phyloP scores from a whole-genome alignment of 257 asterid genomes.

The Solanum medicagineum region DNA sequence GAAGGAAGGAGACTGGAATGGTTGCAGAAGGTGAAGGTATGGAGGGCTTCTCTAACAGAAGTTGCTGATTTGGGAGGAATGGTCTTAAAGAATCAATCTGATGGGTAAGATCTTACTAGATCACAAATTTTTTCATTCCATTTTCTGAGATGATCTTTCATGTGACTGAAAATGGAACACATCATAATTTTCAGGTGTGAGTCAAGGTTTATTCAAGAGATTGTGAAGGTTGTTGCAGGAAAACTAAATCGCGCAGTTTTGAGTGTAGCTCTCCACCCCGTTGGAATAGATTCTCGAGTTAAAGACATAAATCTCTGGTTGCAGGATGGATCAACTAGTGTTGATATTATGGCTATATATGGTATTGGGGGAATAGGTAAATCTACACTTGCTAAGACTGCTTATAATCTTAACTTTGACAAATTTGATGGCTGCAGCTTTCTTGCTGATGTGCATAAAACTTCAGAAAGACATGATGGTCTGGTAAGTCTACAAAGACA shows the following conservation, averaged over 20 bases:
- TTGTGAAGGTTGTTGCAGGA: constrained; percentile 1
- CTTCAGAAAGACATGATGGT: background rate
- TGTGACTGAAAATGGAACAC: background rate
- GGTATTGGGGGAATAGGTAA: constrained; percentile 11
- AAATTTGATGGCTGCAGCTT: constrained; percentile 5
- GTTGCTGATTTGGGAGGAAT: constrained; percentile 10
- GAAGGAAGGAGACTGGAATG: background rate
- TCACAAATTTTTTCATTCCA: background rate
- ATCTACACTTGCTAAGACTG: background rate
- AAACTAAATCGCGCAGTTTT: background rate
- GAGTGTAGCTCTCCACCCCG: background rate
- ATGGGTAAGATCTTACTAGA: background rate
- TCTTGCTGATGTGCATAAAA: constrained; percentile 1
- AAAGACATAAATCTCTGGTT: constrained; percentile 2
- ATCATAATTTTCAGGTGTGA: constrained; percentile 1
- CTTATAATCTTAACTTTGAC: background rate
- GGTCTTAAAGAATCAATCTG: constrained; percentile 2
- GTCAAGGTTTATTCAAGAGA: constrained; percentile 4
- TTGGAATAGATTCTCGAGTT: constrained; percentile 7
- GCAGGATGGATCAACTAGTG: background rate
- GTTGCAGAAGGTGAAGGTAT: background rate
- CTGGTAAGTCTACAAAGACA: constrained; percentile 2
- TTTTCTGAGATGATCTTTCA: background rate
- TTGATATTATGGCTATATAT: background rate
- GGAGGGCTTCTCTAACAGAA: constrained; percentile 2